Percentiles rank a stretch among this genome's conserved stretches.
Evolutionary conservation across 441 rosid genomes (phyloP).

Genomic region (Jatropha multifida): DNA sequence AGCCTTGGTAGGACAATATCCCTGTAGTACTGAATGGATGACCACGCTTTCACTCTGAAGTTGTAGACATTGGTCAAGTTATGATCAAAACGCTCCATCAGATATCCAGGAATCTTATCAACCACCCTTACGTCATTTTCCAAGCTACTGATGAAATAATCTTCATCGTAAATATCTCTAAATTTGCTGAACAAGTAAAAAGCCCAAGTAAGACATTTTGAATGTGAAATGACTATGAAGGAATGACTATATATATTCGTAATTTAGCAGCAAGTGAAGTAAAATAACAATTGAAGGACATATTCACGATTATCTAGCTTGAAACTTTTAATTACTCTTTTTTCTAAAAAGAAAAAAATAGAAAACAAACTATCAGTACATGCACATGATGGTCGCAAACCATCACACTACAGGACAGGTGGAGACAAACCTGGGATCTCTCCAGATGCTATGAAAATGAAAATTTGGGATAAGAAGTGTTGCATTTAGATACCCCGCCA

Average conservation of each 20-base stretch:
- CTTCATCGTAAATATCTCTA: constrained; percentile 87
- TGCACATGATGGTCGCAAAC: constrained; percentile 1
- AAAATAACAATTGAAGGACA: background rate
- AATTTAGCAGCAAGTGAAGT: too few species aligned
- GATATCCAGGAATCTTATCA: constrained; percentile 72
- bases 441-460: constrained; percentile 97
- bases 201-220: constrained; percentile 21
- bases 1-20: constrained; percentile 90
- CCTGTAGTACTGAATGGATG: constrained; percentile 78
- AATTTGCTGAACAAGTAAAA: constrained; percentile 73
- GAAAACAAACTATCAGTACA: background rate
- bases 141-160: constrained; percentile 66
- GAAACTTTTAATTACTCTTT: background rate
- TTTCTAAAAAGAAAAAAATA: background rate
- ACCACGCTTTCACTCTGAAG: constrained; percentile 99
- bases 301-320: constrained; percentile 2
- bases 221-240: background rate
- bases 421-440: constrained; percentile 84
- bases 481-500: constrained; percentile 98
- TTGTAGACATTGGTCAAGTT: constrained; percentile 93
- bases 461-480: constrained; percentile 91
- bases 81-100: constrained; percentile 95
- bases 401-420: constrained; percentile 19
- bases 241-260: background rate
- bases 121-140: constrained; percentile 86